Evolutionary conservation across 306 rosid species (phyloP), one percentile per base, ranked within the genome.

Genomic region (Cyclanthera cordifolia): DNA sequence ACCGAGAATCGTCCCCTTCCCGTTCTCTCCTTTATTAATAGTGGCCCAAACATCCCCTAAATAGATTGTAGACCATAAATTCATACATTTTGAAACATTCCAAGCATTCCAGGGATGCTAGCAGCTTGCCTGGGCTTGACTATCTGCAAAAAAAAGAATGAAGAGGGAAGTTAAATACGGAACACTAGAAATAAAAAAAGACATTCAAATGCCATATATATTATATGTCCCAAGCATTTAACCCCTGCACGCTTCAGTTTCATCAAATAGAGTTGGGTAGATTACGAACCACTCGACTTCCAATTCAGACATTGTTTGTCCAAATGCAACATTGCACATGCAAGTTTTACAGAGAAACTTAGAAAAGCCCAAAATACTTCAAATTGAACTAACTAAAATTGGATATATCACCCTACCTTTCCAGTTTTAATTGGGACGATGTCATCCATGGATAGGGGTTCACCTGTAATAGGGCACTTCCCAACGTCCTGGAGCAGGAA

Each of bases 61-160:
- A 37, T 37, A 37, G 43, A 32, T 32, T 32, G 4, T 12, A 73
- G 56, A 61, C 51, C 54, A n/a, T 61, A 76, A 73, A 51, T 28
- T 45, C 92, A 78, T 90, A 94, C 99, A 78, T 84, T 86, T 82
- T 90, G 97, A 82, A 94, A 90, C 96, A 94, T 88, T 77, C 95
- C 96, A 19, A 94, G 95, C 99, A 94, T 94, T 74, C 99, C 97
- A 43, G 97, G 99, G 61, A 94, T 90, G 79, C 99, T 94, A 74
- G 99, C 99, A 75, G 99, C 97, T 80, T 94, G 99, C 76, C 97
- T 82, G 68, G 99, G 99, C 87, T 87, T 87, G 82, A 94, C 99
- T 72, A 94, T 86, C 99, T 94, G 95, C 87, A 77, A 15, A 3
- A 49, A 32, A 82, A 79, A 39, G 50, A 52, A 53, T 57, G 24